These are phyloP conservation scores for Spergularia bocconei DNA, from an alignment of 148 eudicot genomes.

Conservation along the genomic window DNA sequence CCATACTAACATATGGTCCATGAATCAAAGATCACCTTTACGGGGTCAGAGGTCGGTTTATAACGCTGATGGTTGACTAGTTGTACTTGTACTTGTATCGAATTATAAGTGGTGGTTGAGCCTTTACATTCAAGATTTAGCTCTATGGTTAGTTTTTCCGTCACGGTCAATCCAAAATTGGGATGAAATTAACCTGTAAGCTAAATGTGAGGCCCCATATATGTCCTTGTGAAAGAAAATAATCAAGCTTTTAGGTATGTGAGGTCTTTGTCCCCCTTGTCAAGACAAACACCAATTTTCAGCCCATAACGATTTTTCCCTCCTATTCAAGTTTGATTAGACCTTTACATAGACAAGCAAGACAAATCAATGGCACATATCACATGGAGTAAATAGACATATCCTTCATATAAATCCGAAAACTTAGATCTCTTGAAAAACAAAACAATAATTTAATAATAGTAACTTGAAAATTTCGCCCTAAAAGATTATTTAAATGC, in stretches of 20 bases:
- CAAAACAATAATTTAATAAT: too few species aligned
- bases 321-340: not conserved
- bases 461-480: too few species aligned
- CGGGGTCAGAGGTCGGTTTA: too few species aligned
- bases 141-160: not conserved
- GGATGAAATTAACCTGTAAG: not conserved
- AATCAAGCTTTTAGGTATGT: not conserved
- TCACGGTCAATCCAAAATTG: too few species aligned
- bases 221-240: slow-evolving; percentile 4
- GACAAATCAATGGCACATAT: not conserved
- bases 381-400: not conserved
- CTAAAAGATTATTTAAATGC: too few species aligned
- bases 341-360: not conserved
- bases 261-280: slow-evolving; percentile 10
- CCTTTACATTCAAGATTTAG: not conserved
- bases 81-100: too few species aligned
- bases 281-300: not conserved
- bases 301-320: not conserved
- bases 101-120: not conserved
- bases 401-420: too few species aligned
- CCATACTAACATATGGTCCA: too few species aligned
- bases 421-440: too few species aligned
- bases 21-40: too few species aligned
- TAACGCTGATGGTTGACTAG: too few species aligned
- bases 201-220: not conserved